Evolutionary conservation across 2,329 filamentous ascomycete genomes (phyloP).

Genomic region (Fusarium veterinarium): DNA sequence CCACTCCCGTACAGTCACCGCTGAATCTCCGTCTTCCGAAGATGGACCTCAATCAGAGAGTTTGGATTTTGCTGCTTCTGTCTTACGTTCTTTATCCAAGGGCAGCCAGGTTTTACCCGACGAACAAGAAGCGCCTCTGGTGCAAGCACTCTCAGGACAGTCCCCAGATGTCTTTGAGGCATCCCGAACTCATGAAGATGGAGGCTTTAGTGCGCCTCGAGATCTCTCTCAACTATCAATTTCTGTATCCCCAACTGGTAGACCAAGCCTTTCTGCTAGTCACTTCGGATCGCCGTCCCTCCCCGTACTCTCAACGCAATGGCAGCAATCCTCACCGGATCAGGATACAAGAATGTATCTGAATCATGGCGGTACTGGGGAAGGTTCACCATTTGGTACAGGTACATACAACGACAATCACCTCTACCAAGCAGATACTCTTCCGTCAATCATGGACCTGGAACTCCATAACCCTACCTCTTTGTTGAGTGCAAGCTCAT

Average conservation of each 20-base stretch:
- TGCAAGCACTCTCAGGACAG: fast-evolving
- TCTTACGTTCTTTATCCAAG: fast-evolving
- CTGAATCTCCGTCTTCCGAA: background rate
- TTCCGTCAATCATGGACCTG: background rate
- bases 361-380: too few relatives aligned
- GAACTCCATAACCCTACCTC: background rate
- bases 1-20: background rate
- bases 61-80: background rate
- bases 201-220: fast-evolving
- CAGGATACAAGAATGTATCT: background rate
- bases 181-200: background rate
- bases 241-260: fast-evolving
- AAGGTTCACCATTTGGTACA: too few relatives aligned
- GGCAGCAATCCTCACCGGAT: background rate
- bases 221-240: fast-evolving
- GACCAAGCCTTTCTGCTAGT: fast-evolving
- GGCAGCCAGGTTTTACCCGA: fast-evolving
- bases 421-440: background rate
- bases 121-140: fast-evolving
- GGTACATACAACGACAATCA: too few relatives aligned
- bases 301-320: fast-evolving
- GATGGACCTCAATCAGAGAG: background rate
- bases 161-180: fast-evolving
- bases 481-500: fast-evolving
- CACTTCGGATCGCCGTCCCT: fast-evolving